These are phyloP conservation scores for Corymbia maculata DNA, from an alignment of 345 rosid genomes.

Conservation along the genomic window DNA sequence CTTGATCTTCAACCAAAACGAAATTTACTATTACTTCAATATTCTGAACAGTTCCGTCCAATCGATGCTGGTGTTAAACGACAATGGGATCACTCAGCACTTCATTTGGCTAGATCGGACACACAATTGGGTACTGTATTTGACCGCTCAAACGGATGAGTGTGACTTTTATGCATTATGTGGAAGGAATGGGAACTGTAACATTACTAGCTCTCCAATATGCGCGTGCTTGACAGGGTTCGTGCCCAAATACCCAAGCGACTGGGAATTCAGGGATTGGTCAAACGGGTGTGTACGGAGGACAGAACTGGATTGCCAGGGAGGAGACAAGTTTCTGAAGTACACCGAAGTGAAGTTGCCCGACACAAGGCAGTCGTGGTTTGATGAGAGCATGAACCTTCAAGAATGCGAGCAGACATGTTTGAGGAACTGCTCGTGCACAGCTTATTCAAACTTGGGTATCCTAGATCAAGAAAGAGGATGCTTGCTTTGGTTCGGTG, in stretches of 20 bases:
- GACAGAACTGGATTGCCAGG: conserved; percentile 7
- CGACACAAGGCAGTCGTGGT: conserved; percentile 5
- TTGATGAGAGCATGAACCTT: conserved; percentile 15
- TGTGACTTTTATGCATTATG: conserved; percentile 23
- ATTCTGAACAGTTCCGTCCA: conserved; percentile 1
- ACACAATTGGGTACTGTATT: conserved; percentile 8
- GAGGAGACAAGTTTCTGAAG: conserved; percentile 4
- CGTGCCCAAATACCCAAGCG: neutral
- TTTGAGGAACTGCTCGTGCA: conserved; percentile 24
- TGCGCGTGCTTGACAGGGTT: conserved; percentile 14
- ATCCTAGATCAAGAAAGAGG: conserved; percentile 18
- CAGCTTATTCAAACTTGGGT: conserved; percentile 12
- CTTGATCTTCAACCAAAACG: conserved; percentile 13
- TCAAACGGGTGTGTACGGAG: conserved; percentile 14
- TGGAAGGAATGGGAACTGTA: conserved; percentile 24
- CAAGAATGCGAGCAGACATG: conserved; percentile 16
- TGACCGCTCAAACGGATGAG: conserved; percentile 22
- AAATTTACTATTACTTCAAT: conserved; percentile 16
- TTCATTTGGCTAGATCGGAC: conserved; percentile 19
- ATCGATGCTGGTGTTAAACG: conserved; percentile 18
- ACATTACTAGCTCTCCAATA: conserved; percentile 10
- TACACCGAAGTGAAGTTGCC: conserved; percentile 7
- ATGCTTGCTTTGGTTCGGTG: conserved; percentile 23
- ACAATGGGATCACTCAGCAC: conserved; percentile 4
- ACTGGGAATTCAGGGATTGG: conserved; percentile 5